phyloP scores from a whole-genome alignment of 208 protist species.

The Leishmania arabica region DNA sequence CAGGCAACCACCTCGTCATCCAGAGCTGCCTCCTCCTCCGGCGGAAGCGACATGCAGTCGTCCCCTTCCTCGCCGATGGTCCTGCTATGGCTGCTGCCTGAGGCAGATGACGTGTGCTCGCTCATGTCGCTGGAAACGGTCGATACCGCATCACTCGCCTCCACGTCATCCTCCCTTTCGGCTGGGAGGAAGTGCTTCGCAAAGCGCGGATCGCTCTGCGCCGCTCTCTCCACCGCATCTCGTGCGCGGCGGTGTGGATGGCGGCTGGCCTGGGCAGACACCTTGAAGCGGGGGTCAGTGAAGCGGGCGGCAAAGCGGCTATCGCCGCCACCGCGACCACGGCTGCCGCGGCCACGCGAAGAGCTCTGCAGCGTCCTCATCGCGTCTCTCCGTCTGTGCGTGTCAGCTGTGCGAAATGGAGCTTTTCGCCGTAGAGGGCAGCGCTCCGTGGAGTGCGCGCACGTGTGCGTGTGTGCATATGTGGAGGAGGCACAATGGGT shows the following conservation, averaged over 20 bases:
- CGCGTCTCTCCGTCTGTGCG: neutral
- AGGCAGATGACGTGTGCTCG: slow-evolving; percentile 1
- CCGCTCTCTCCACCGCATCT: slow-evolving; percentile 36
- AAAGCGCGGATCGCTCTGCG: slow-evolving; percentile 70
- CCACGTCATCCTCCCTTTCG: slow-evolving; percentile 35
- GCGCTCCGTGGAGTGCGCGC: neutral
- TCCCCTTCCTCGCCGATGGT: slow-evolving; percentile 21
- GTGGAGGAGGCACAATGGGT: too few relatives aligned
- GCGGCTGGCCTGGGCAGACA: slow-evolving; percentile 34
- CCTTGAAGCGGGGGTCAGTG: slow-evolving; percentile 86
- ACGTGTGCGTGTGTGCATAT: neutral
- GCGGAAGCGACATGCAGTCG: slow-evolving; percentile 28
- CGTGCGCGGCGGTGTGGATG: slow-evolving; percentile 3
- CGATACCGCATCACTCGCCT: slow-evolving; percentile 25
- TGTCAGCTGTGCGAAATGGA: neutral
- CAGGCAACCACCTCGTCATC: slow-evolving; percentile 79
- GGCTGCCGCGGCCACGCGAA: slow-evolving; percentile 44
- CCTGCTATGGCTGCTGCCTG: neutral
- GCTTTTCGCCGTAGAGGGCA: neutral
- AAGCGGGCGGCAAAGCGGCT: slow-evolving; percentile 81
- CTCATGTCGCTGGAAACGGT: slow-evolving; percentile 7
- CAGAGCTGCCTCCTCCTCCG: slow-evolving; percentile 32
- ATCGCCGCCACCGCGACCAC: slow-evolving; percentile 49
- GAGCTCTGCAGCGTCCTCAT: slow-evolving; percentile 82
- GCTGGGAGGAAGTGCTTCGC: slow-evolving; percentile 45